phyloP scores from a whole-genome alignment of 345 rosid species.

The Euclidium syriacum region DNA sequence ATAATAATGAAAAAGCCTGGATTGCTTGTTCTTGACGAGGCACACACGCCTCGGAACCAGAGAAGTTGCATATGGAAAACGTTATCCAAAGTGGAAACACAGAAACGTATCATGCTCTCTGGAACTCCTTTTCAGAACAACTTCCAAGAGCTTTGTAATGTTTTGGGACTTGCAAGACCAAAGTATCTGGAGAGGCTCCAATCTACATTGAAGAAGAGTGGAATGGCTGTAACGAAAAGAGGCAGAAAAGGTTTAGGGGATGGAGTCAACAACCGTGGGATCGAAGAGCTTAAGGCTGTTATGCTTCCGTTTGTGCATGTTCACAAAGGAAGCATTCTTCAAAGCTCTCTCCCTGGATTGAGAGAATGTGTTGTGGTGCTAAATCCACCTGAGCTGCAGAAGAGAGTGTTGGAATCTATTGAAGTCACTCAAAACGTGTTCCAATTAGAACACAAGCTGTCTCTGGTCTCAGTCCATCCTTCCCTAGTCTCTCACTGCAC shows the following conservation, averaged over 20 bases:
- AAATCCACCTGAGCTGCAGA: conserved; percentile 34
- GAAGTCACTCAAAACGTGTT: conserved; percentile 24
- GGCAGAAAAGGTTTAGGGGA: conserved; percentile 2
- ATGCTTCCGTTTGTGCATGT: conserved; percentile 67
- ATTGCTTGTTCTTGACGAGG: conserved; percentile 67
- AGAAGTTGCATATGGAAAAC: conserved; percentile 54
- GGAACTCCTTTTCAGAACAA: conserved; percentile 93
- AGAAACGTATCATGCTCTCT: conserved; percentile 62
- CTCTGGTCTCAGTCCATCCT: conserved; percentile 64
- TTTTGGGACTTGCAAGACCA: conserved; percentile 32
- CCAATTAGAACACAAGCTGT: conserved; percentile 31
- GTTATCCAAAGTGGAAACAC: conserved; percentile 43
- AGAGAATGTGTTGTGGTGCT: conserved; percentile 32
- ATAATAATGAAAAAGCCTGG: conserved; percentile 45
- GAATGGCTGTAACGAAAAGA: conserved; percentile 25
- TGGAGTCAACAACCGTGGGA: conserved; percentile 17
- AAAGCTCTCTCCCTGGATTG: conserved; percentile 68
- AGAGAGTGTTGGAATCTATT: conserved; percentile 25
- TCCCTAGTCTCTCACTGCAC: conserved; percentile 39
- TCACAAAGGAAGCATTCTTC: conserved; percentile 67
- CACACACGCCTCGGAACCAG: conserved; percentile 71
- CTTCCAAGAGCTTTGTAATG: conserved; percentile 54
- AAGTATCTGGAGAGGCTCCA: conserved; percentile 25
- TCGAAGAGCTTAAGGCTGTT: conserved; percentile 28
- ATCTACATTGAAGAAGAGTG: conserved; percentile 27